These are phyloP conservation scores for Kentomonas sorsogonicus DNA, from an alignment of 208 protist species.

Conservation along the genomic window DNA sequence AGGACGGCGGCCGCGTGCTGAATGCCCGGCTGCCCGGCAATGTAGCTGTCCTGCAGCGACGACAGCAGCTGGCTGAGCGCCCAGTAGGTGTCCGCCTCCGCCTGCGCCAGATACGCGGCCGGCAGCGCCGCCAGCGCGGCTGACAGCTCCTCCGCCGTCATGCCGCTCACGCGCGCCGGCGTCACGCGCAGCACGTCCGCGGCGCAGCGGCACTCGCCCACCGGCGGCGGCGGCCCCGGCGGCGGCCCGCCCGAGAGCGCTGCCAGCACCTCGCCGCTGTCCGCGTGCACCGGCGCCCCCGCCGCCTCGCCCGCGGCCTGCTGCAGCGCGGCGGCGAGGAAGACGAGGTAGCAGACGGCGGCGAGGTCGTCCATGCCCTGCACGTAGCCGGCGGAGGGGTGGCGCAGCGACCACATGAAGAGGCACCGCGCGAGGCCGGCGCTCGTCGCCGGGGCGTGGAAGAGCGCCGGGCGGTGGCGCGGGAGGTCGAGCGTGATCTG, in stretches of 20 bases:
- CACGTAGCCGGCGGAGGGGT: slow-evolving; percentile 93
- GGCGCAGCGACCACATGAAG: slow-evolving; percentile 91
- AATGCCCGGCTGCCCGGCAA: slow-evolving; percentile 84
- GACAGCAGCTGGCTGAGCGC: slow-evolving; percentile 84
- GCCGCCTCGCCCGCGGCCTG: slow-evolving; percentile 11
- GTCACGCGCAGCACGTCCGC: slow-evolving; percentile 4
- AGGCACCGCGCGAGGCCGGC: slow-evolving; percentile 80
- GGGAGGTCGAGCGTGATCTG: slow-evolving; percentile 79
- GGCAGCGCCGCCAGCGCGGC: slow-evolving; percentile 6
- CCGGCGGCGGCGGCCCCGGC: background rate
- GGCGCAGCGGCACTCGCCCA: background rate
- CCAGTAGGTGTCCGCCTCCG: slow-evolving; percentile 92
- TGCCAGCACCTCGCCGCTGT: background rate
- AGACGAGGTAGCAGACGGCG: slow-evolving; percentile 88
- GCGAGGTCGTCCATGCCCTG: slow-evolving; percentile 95
- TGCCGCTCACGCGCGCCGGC: slow-evolving; percentile 10
- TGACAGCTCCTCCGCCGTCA: slow-evolving; percentile 11
- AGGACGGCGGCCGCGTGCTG: slow-evolving; percentile 63
- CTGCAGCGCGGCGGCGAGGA: slow-evolving; percentile 62
- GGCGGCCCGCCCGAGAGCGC: background rate
- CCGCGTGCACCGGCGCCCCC: background rate
- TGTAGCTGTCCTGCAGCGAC: slow-evolving; percentile 89
- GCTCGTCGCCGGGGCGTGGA: slow-evolving; percentile 33
- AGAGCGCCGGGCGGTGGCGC: slow-evolving; percentile 57
- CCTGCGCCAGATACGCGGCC: slow-evolving; percentile 31